These are phyloP conservation scores for Neospermospora avenae DNA, from an alignment of 2,329 filamentous ascomycete species.

Conservation along the genomic window DNA sequence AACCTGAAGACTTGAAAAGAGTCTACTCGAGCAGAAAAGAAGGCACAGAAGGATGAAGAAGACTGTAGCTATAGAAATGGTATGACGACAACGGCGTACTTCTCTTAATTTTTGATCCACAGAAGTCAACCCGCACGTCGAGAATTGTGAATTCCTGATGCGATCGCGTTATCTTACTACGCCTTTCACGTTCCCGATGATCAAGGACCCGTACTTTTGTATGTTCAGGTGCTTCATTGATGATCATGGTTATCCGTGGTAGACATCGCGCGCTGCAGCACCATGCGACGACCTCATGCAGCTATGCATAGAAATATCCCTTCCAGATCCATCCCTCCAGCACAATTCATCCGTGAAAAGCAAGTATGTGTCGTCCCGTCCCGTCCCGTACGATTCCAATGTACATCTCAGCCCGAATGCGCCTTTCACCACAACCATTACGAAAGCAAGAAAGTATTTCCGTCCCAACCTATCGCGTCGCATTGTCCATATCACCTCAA, in stretches of 20 bases:
- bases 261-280: not conserved
- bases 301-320: not conserved
- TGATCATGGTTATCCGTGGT: not conserved
- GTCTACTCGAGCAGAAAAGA: not conserved
- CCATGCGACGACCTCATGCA: not conserved
- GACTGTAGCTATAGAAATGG: not conserved
- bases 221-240: conserved; percentile 1
- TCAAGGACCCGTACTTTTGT: not conserved
- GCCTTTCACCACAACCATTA: not conserved
- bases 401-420: conserved; percentile 1
- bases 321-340: not conserved
- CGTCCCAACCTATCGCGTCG: not conserved
- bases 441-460: conserved; percentile 1
- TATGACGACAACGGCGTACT: too few species aligned
- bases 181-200: not conserved
- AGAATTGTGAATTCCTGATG: too few species aligned
- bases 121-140: not conserved
- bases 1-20: too few species aligned
- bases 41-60: not conserved
- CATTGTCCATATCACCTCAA: conserved; percentile 2
- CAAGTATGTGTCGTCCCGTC: not conserved
- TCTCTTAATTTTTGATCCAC: not conserved
- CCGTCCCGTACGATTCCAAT: not conserved
- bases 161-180: too few species aligned
- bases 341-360: not conserved